Evolutionary conservation across 495 filamentous ascomycete genomes (phyloP).

Genomic region (Aspergillus funiculosus): DNA sequence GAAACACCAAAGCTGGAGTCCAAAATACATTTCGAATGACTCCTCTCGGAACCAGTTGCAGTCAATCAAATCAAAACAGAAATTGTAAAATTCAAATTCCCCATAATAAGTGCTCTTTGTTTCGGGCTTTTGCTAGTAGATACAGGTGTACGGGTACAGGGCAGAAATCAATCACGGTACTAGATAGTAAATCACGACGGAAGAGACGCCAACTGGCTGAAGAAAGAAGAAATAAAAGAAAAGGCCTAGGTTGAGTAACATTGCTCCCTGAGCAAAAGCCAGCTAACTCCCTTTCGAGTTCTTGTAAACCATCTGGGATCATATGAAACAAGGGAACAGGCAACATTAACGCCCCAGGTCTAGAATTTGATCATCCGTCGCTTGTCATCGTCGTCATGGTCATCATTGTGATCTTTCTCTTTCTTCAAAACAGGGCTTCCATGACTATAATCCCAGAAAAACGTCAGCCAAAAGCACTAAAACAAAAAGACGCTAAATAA

Average conservation of each 20-base stretch:
- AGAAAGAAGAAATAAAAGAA: conserved; percentile 1
- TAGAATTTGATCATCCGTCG: conserved; percentile 27
- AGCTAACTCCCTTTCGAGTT: no score
- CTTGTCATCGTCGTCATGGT: conserved; percentile 29
- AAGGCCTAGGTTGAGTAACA: neutral
- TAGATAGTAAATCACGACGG: no score
- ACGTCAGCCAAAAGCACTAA: conserved; percentile 15
- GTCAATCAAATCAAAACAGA: conserved; percentile 26
- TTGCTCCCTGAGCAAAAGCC: conserved; percentile 10
- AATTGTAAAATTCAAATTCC: conserved; percentile 37
- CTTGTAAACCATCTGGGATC: no score
- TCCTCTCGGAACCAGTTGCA: conserved; percentile 39
- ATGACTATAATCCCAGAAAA: conserved; percentile 36
- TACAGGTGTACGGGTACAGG: conserved; percentile 12
- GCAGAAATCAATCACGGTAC: neutral
- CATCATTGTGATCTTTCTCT: conserved; percentile 29
- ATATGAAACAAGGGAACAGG: conserved; percentile 1
- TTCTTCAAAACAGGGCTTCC: conserved; percentile 60
- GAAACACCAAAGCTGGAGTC: conserved; percentile 38
- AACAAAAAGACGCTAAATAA: neutral
- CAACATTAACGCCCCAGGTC: neutral
- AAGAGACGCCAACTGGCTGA: neutral
- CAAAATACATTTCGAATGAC: conserved; percentile 33
- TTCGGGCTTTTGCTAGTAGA: conserved; percentile 2
- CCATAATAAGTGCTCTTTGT: conserved; percentile 4